phyloP scores from a whole-genome alignment of 257 asterid species.

The Forsythia suspensa region DNA sequence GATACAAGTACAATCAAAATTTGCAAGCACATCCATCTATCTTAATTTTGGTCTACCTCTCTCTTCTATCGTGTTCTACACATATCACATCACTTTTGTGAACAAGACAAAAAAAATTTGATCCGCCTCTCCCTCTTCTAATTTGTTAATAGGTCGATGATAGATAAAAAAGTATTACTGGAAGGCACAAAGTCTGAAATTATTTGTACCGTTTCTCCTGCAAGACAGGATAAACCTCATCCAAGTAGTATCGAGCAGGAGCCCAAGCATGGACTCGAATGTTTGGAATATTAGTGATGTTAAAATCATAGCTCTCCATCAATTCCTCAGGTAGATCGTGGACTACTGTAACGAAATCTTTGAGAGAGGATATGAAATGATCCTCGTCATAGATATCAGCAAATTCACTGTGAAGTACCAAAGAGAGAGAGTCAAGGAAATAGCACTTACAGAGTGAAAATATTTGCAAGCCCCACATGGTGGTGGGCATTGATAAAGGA shows the following conservation, averaged over 20 bases:
- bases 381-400: constrained; percentile 82
- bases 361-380: constrained; percentile 64
- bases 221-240: constrained; percentile 70
- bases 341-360: constrained; percentile 59
- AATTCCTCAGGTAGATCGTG: constrained; percentile 63
- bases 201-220: constrained; percentile 54
- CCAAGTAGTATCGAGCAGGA: constrained; percentile 63
- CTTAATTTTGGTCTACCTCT: neutral
- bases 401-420: constrained; percentile 54
- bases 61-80: neutral
- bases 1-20: neutral
- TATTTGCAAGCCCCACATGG: neutral
- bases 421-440: constrained; percentile 4
- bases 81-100: neutral
- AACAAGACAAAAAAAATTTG: neutral
- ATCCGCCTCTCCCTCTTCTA: neutral
- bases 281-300: constrained; percentile 66
- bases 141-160: neutral
- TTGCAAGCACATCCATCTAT: neutral
- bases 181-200: neutral
- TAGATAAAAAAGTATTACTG: neutral
- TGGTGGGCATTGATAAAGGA: neutral
- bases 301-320: constrained; percentile 60
- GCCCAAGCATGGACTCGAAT: constrained; percentile 79
- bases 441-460: neutral